A percentile compares a stretch with the other conserved stretches of the same genome.
Conservation (phyloP, 2,329 filamentous ascomycete species). For the Exophiala lecanii-corni region DNA sequence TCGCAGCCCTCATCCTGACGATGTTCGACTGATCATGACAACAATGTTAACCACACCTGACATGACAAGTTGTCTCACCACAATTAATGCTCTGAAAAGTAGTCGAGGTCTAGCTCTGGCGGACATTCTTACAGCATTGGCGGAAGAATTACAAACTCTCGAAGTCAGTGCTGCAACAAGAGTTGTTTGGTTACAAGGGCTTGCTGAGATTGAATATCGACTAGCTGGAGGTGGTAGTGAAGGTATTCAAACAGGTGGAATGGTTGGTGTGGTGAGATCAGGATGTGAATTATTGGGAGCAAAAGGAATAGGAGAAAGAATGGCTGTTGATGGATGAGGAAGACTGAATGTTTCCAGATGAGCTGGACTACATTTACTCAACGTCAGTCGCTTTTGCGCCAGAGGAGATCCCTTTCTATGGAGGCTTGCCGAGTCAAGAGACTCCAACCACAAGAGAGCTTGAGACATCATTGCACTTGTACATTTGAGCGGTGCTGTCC, state of each 20-base stretch:
- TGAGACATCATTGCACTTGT: no score
- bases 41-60: constrained; percentile 81
- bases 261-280: constrained; percentile 81
- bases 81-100: constrained; percentile 81
- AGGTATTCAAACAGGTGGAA: constrained; percentile 81
- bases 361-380: no score
- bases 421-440: no score
- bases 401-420: no score
- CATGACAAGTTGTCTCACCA: constrained; percentile 81
- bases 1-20: constrained; percentile 90
- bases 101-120: constrained; percentile 83
- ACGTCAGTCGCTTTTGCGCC: no score
- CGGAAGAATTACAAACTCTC: constrained; percentile 74
- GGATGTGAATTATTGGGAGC: constrained; percentile 71
- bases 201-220: constrained; percentile 90
- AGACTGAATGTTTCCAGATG: no score
- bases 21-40: constrained; percentile 77
- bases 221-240: constrained; percentile 85
- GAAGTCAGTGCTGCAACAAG: constrained; percentile 83
- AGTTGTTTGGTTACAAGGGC: constrained; percentile 83
- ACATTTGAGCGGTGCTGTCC: no score
- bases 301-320: constrained; percentile 29
- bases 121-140: constrained; percentile 83
- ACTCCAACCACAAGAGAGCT: no score
- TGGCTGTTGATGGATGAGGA: constrained; percentile 22